Base-by-base conservation (phyloP, 108 stramenopile species). In the Nitzschia sp. region DNA sequence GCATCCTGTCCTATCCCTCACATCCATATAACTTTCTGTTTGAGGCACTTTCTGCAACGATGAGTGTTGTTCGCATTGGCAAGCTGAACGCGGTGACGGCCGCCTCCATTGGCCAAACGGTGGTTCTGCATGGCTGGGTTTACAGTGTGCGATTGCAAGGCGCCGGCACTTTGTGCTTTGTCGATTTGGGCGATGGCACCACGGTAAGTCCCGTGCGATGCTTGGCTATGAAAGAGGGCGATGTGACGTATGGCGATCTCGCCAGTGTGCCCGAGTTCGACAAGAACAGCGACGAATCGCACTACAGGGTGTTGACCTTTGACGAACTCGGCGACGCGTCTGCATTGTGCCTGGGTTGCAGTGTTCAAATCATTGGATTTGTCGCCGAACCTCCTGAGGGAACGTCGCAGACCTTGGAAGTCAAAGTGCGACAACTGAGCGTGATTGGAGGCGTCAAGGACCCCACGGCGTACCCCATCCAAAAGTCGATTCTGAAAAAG, bases 401-500 rank as follows among this genome's bases (percentile, higher is more conserved):
- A 45, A 82, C 86, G 26, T 85, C 83, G 24, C 86, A 87, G 68
- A 65, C 77, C 38, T 80, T 85, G 54, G 86, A 87, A 72, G 54
- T 85, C 58, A 64, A 78, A 54, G 80, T 81, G 13, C 24, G 54
- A 13, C 63, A 79, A 3, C 57, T 88, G n/a, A 55, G 54, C 35
- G 80, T 88, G 36, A 82, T 88, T 59, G 87, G 87, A 1, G 59
- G 70, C 1, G 83, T 88, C 23, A 70, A 76, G 36, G 84, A 88
- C 54, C 79, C 84, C 29, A 63, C 68, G 11, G 59, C 30, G 13
- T 88, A 88, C 35, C 87, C 87, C 15, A 68, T 88, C 27, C 87
- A 88, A 60, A 88, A 88, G 62, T 80, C 82, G 0, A 88, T 82
- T 15, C 68, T 82, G 51, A 88, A 88, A 58, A 88, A 88, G 53